These are phyloP conservation scores for Oidiodendron maius DNA, from an alignment of 495 filamentous ascomycete species.

Conservation along the genomic window DNA sequence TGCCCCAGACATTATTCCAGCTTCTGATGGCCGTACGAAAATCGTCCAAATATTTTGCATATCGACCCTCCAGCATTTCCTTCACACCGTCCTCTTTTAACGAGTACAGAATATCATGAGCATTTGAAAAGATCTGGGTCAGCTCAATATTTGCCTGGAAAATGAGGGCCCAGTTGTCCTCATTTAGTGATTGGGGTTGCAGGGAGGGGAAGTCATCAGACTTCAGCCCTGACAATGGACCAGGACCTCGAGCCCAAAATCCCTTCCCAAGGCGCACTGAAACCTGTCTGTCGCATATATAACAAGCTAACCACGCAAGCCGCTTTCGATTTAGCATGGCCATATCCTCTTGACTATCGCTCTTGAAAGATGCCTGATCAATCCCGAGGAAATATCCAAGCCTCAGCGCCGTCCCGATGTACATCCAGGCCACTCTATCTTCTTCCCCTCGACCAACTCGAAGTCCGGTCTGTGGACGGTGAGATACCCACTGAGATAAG, in stretches of 20 bases:
- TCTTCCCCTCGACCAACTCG: constrained; percentile 58
- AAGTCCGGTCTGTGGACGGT: constrained; percentile 45
- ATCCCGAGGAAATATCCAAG: constrained; percentile 58
- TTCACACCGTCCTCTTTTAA: constrained; percentile 57
- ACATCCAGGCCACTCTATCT: constrained; percentile 64
- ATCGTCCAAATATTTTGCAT: constrained; percentile 52
- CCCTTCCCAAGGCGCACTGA: constrained; percentile 58
- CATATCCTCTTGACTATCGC: constrained; percentile 39
- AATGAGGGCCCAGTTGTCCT: constrained; percentile 57
- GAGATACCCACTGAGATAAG: constrained; percentile 62
- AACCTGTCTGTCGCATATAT: constrained; percentile 57
- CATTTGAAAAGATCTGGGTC: constrained; percentile 60
- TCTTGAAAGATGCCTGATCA: constrained; percentile 50
- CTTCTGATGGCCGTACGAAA: constrained; percentile 54
- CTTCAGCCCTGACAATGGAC: constrained; percentile 54
- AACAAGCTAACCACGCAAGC: constrained; percentile 53
- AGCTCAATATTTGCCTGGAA: constrained; percentile 59
- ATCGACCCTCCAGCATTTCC: constrained; percentile 59
- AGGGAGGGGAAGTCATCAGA: constrained; percentile 58
- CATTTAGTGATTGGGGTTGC: constrained; percentile 40
- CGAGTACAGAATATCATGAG: constrained; percentile 61
- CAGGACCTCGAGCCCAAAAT: constrained; percentile 61
- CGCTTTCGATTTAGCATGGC: constrained; percentile 44
- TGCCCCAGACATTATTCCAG: constrained; percentile 61
- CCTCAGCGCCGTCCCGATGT: constrained; percentile 56